Evolutionary conservation across 768 basidiomycete species (phyloP), one percentile per base, ranked within the genome.

Genomic region (Dentipellis fragilis): DNA sequence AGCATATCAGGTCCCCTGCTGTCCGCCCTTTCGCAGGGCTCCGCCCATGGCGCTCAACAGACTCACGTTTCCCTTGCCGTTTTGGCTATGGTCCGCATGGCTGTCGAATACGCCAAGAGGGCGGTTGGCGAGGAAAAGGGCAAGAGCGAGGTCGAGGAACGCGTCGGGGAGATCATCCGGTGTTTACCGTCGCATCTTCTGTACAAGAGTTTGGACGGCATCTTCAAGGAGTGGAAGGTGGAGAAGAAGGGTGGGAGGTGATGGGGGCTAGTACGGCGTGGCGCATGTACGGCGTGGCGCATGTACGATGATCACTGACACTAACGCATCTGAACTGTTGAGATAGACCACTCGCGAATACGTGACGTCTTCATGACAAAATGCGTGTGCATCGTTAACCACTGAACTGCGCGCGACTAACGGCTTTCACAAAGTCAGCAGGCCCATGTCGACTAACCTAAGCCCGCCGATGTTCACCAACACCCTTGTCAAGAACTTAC

Each of bases 1-100:
- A 73, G 68, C 59, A 71, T 86, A 39, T 80, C 83, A 51, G 88
- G 88, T 3, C 85, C 86, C 12, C 76, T 89, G 51, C 72, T 87
- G 10, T 73, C 83, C 47, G 88, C 87, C 37, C 73, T 90, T 50
- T 73, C 80, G 5, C 81, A 80, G n/a, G 82, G 83, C 42, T 88
- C 90, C 3, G 81, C 89, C 11, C 90, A 93, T 64, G 85, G 84
- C 17, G 76, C 82, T 40, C 90, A 94, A 64, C 95, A 99, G 72
- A 97, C 93, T 1, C 93, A 94, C 61, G 88, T 95, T 21, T 91
- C 91, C 9, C 79, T 98, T 35, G 93, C 94, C 9, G 89, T 98
- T 10, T 75, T 98, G 51, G 92, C 93, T 12, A 80, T 98, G 69
- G 93, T 92, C 72, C 79, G 88, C 22, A 80, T 97, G 74, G 75